Evolutionary conservation across 371 early-diverging fungal genomes (phyloP).

Genomic region (Lichtheimia hyalospora): DNA sequence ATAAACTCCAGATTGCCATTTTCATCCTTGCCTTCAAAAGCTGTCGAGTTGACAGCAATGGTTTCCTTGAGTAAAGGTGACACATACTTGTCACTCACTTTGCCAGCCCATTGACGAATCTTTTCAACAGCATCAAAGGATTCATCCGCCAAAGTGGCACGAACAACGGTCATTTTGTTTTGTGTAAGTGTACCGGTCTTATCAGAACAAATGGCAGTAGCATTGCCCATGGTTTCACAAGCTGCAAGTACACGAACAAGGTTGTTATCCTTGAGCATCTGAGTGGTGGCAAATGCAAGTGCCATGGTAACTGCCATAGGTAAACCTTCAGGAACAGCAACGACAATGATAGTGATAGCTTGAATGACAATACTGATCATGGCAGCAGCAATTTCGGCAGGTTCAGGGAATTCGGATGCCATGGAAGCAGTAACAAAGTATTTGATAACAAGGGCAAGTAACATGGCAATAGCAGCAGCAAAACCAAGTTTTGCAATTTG

Average conservation of each 20-base stretch:
- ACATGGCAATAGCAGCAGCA: slow-evolving; percentile 75
- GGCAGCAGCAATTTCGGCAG: slow-evolving; percentile 60
- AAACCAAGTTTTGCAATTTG: slow-evolving; percentile 92
- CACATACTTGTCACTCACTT: slow-evolving; percentile 29
- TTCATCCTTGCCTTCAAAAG: slow-evolving; percentile 83
- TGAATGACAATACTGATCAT: slow-evolving; percentile 80
- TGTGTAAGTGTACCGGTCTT: slow-evolving; percentile 97
- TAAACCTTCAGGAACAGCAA: slow-evolving; percentile 98
- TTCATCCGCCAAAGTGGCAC: slow-evolving; percentile 56
- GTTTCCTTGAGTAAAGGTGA: slow-evolving; percentile 56
- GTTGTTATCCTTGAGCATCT: slow-evolving; percentile 93
- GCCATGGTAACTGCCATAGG: slow-evolving; percentile 97
- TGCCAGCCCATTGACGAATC: slow-evolving; percentile 29
- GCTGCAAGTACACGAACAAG: slow-evolving; percentile 92
- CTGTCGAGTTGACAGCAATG: slow-evolving; percentile 86
- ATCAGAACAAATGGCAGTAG: slow-evolving; percentile 96
- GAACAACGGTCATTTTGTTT: slow-evolving; percentile 94
- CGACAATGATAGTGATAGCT: slow-evolving; percentile 90
- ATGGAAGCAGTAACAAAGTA: slow-evolving; percentile 73
- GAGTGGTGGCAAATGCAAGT: slow-evolving; percentile 93
- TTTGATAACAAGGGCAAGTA: slow-evolving; percentile 76
- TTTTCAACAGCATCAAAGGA: slow-evolving; percentile 35
- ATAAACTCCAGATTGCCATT: slow-evolving; percentile 70
- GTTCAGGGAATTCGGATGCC: slow-evolving; percentile 55
- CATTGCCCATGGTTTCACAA: slow-evolving; percentile 98